phyloP scores from a whole-genome alignment of 371 early-diverging fungal species.

The Mucor piriformis region DNA sequence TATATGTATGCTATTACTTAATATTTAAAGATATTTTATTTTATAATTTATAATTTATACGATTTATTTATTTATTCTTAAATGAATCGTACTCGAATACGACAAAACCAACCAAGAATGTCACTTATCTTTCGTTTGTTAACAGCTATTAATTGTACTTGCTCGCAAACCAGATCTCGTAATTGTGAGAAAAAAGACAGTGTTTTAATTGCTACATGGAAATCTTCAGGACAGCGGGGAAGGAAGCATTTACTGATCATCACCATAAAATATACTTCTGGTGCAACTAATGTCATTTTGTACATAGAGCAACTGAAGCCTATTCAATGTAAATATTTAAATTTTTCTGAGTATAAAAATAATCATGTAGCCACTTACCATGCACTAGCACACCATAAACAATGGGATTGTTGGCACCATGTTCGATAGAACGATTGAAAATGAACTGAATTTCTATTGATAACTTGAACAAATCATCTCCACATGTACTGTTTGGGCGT shows the following conservation, averaged over 20 bases:
- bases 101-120: conserved; percentile 8
- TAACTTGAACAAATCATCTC: conserved; percentile 14
- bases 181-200: conserved; percentile 4
- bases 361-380: conserved; percentile 3
- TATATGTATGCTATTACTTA: too few species aligned
- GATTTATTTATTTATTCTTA: too few species aligned
- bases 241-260: conserved; percentile 7
- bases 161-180: conserved; percentile 16
- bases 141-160: conserved; percentile 8
- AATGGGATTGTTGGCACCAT: conserved; percentile 11
- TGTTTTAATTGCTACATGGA: conserved; percentile 7
- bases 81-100: too few species aligned
- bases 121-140: conserved; percentile 7
- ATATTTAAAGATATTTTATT: too few species aligned
- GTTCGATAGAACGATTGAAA: conserved; percentile 4
- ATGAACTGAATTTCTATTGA: conserved; percentile 8
- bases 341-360: not conserved
- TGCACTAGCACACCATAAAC: conserved; percentile 13
- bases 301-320: not conserved
- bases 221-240: conserved; percentile 14
- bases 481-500: conserved; percentile 10
- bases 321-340: not conserved
- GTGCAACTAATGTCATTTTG: not conserved
- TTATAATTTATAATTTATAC: too few species aligned
- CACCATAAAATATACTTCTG: conserved; percentile 11